Percentiles rank a stretch among this genome's conserved stretches.
phyloP scores from a whole-genome alignment of 805 yeast genomes.

The Pichia thaimueangensis region DNA sequence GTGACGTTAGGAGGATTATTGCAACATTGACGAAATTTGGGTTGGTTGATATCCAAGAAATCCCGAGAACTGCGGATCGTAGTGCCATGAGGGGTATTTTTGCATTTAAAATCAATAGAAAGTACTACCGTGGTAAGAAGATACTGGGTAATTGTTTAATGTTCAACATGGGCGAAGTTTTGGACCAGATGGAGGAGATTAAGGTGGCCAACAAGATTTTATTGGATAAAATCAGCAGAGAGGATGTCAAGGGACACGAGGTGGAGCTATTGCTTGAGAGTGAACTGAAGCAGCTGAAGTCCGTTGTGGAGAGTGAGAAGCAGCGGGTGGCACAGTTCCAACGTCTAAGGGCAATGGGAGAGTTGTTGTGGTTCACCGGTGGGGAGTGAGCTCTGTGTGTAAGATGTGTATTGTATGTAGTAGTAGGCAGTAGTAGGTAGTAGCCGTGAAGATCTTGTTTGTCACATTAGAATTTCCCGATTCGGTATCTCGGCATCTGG shows the following conservation, averaged over 20 bases:
- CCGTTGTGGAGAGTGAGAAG: slow-evolving; percentile 52
- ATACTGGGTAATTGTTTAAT: slow-evolving; percentile 37
- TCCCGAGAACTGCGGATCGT: slow-evolving; percentile 86
- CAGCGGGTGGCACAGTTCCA: slow-evolving; percentile 46
- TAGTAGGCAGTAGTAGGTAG: too few species aligned
- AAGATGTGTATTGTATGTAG: too few species aligned
- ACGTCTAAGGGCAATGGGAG: slow-evolving; percentile 53
- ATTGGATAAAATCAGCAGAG: slow-evolving; percentile 76
- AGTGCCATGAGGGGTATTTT: slow-evolving; percentile 86
- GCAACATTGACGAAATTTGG: slow-evolving; percentile 62
- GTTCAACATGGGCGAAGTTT: slow-evolving; percentile 46
- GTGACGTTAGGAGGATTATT: slow-evolving; percentile 65
- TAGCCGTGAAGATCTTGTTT: too few species aligned
- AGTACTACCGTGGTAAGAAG: slow-evolving; percentile 28
- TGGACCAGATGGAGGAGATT: slow-evolving; percentile 44
- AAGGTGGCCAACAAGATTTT: slow-evolving; percentile 59
- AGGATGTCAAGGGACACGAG: slow-evolving; percentile 82
- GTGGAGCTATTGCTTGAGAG: slow-evolving; percentile 64
- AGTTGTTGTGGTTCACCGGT: slow-evolving; percentile 37
- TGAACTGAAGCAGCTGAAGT: slow-evolving; percentile 66
- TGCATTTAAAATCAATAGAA: slow-evolving; percentile 47
- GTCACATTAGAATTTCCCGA: too few species aligned
- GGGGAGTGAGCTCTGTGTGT: slow-evolving; percentile 15
- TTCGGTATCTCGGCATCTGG: too few species aligned
- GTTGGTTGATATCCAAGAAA: slow-evolving; percentile 82